These are phyloP conservation scores for Aspergillus haitiensis DNA, from an alignment of 495 filamentous ascomycete species.

Conservation along the genomic window DNA sequence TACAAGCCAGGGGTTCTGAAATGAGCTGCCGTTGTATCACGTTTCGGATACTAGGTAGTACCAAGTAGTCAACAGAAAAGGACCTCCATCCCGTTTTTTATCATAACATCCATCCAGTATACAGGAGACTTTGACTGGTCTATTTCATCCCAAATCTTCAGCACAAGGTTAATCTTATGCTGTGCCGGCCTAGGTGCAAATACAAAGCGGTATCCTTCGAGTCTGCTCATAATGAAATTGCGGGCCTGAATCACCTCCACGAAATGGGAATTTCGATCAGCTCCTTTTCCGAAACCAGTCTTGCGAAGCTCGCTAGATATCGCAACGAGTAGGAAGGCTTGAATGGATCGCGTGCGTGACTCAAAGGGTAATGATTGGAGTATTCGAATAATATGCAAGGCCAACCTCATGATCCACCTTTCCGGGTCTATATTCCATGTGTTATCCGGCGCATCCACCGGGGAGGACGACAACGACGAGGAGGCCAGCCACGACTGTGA, in stretches of 20 bases:
- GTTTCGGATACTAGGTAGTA: too few species aligned
- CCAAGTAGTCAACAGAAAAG: background rate
- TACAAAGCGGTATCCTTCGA: slow-evolving; percentile 1
- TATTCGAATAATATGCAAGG: background rate
- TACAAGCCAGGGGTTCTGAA: too few species aligned
- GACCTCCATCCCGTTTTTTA: background rate
- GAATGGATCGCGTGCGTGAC: slow-evolving; percentile 4
- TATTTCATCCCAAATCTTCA: slow-evolving; percentile 3
- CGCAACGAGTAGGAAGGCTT: slow-evolving; percentile 5
- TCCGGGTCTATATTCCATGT: background rate
- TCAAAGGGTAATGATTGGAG: background rate
- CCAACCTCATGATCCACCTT: background rate
- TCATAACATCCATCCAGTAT: background rate
- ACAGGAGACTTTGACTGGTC: background rate
- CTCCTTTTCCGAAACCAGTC: background rate
- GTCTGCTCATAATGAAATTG: slow-evolving; percentile 1
- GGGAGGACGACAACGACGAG: too few species aligned
- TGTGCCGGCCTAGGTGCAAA: slow-evolving; percentile 5
- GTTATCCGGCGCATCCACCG: background rate
- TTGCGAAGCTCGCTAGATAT: slow-evolving; percentile 3
- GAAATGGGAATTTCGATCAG: background rate
- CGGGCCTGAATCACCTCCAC: background rate
- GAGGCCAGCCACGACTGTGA: too few species aligned
- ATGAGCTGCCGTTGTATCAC: too few species aligned
- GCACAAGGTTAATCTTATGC: slow-evolving; percentile 2